Evolutionary conservation across 1,284 basidiomycete species (phyloP).

Genomic region (Inonotus obliquus): DNA sequence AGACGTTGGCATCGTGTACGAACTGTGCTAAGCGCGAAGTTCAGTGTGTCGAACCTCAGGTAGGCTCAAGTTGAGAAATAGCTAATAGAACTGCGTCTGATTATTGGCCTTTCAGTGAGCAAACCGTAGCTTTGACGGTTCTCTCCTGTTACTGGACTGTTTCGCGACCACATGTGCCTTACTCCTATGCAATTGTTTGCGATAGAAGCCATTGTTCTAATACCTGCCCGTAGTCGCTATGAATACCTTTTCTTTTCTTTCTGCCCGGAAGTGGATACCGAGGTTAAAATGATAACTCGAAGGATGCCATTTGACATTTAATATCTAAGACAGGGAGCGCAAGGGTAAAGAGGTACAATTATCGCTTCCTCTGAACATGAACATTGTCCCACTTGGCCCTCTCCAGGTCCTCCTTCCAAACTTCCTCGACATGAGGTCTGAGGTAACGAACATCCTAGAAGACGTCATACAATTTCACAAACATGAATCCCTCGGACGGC

Average conservation of each 20-base stretch:
- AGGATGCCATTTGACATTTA: background rate
- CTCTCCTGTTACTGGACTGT: no score
- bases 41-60: no score
- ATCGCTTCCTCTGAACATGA: slow-evolving; percentile 57
- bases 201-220: no score
- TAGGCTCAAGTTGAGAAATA: no score
- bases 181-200: no score
- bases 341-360: background rate
- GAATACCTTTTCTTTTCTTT: background rate
- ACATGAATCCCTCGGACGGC: background rate
- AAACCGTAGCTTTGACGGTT: no score
- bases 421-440: slow-evolving; percentile 72
- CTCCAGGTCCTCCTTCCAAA: slow-evolving; percentile 78
- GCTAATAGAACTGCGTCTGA: no score
- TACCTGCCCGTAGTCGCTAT: no score
- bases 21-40: background rate
- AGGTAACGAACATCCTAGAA: slow-evolving; percentile 89
- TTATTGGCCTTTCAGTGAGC: no score
- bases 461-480: slow-evolving; percentile 8
- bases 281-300: no score
- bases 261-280: no score
- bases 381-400: slow-evolving; percentile 82
- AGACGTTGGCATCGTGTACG: background rate
- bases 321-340: background rate
- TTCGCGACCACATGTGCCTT: no score